These are phyloP conservation scores for Xylariales sp. DNA, from an alignment of 2,329 filamentous ascomycete genomes.

Conservation along the genomic window DNA sequence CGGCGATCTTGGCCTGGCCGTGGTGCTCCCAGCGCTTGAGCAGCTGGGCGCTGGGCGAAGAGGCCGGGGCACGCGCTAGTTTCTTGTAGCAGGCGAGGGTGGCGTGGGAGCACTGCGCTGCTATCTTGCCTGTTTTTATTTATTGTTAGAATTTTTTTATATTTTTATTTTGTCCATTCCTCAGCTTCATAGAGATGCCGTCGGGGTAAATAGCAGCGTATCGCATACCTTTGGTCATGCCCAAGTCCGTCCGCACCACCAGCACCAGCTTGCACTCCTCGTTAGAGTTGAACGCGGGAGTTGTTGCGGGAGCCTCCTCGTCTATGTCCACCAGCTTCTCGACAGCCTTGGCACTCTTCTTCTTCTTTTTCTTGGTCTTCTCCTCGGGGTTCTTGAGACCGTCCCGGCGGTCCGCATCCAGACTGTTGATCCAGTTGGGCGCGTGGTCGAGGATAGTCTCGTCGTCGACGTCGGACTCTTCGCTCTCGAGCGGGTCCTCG, in stretches of 20 bases:
- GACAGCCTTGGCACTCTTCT: constrained; percentile 15
- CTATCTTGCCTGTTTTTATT: constrained; percentile 75
- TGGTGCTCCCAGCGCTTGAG: constrained; percentile 79
- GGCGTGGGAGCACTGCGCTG: constrained; percentile 92
- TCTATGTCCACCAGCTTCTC: constrained; percentile 24
- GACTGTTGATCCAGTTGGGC: constrained; percentile 61
- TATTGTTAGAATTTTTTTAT: not conserved
- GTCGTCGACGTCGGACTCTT: constrained; percentile 62
- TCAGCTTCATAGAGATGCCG: no score
- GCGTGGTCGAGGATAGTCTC: constrained; percentile 59
- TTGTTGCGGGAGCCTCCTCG: constrained; percentile 27
- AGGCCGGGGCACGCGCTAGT: constrained; percentile 51
- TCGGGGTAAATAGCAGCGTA: not conserved
- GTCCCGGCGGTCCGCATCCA: constrained; percentile 55
- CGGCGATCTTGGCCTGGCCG: constrained; percentile 90
- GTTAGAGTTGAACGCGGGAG: constrained; percentile 24
- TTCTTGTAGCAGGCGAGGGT: constrained; percentile 96
- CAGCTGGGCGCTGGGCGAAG: constrained; percentile 53
- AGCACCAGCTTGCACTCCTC: constrained; percentile 95
- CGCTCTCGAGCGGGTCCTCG: constrained; percentile 61
- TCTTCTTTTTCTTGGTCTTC: constrained; percentile 10
- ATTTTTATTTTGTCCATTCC: no score
- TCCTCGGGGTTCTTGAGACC: constrained; percentile 37
- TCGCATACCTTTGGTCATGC: constrained; percentile 87
- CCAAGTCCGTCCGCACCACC: constrained; percentile 87